Percentiles rank a stretch among this genome's conserved stretches.
These are phyloP conservation scores for Malassezia globosa DNA, from an alignment of 1,284 basidiomycete genomes.

Conservation along the genomic window DNA sequence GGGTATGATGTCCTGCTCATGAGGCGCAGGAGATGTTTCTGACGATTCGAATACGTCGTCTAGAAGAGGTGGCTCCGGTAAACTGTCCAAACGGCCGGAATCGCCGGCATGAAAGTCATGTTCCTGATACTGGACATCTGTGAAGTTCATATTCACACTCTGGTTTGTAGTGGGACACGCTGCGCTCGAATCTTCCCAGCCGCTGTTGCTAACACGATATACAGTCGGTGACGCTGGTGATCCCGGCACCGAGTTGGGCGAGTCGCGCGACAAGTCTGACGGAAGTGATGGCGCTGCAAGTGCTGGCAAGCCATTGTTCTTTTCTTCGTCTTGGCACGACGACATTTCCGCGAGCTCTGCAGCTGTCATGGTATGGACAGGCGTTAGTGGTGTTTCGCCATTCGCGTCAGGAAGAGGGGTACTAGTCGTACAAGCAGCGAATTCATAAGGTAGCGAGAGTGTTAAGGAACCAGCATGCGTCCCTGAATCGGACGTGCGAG, in stretches of 20 bases:
- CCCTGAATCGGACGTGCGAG: slow-evolving; percentile 20
- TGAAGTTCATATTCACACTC: background rate
- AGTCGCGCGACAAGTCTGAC: background rate
- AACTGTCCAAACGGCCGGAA: background rate
- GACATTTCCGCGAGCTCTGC: background rate
- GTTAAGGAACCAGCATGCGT: slow-evolving; percentile 32
- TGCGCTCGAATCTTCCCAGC: too few species aligned
- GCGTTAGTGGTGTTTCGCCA: slow-evolving; percentile 15
- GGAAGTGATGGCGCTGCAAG: slow-evolving; percentile 4
- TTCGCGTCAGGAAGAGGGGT: slow-evolving; percentile 2
- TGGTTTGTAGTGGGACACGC: too few species aligned
- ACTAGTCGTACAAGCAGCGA: background rate
- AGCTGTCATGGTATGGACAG: slow-evolving; percentile 5
- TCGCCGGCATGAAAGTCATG: background rate
- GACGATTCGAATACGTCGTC: background rate
- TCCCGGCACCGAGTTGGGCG: background rate
- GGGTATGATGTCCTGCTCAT: background rate
- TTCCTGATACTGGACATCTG: background rate
- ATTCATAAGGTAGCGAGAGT: slow-evolving; percentile 26
- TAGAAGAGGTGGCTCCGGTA: background rate
- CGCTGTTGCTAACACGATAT: too few species aligned
- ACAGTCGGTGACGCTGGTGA: background rate
- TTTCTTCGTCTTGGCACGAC: background rate
- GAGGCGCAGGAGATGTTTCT: background rate
- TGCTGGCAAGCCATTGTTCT: background rate